Evolutionary conservation across 768 basidiomycete genomes (phyloP), one percentile per base, ranked within the genome.

Genomic region (Lepiota brunneoincarnata): DNA sequence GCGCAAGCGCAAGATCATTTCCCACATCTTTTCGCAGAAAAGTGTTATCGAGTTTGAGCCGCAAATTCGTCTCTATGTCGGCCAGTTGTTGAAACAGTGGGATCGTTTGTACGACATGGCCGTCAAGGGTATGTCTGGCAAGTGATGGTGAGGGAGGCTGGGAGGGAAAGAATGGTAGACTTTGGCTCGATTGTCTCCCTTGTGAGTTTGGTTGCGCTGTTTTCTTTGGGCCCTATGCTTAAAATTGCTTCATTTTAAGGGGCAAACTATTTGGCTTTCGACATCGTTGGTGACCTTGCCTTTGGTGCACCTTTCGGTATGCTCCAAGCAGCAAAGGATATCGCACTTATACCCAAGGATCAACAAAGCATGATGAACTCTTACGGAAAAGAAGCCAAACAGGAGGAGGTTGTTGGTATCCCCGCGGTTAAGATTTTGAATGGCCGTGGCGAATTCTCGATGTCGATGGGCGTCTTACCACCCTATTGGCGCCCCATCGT

Each of bases 221-320:
- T 21, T 37, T 34, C 47, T 42, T 15, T 24, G 14, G 7, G n/a
- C 46, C n/a, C 55, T 59, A 15, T 63, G 56, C 54, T 55, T 44
- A 40, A 20, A 37, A 5, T 49, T 15, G 23, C 34, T 2, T 10
- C 40, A 6, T 31, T 14, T 46, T 48, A 34, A 80, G 79, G 80
- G 79, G 69, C 67, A 18, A 80, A 81, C 59, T 82, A 80, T 58
- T 75, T 82, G 15, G 76, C 77, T 4, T 82, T 82, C 59, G 80
- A 81, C 67, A 91, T 93, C 61, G 89, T 93, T 40, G 91, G 89
- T 67, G 90, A 93, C 66, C 78, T 93, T 12, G 88, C 91, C 0
- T 94, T 94, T 61, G 93, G 93, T 1, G 81, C 82, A 1, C 89
- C 93, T 0, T 96, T 96, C 61, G 91, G 91, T 15, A 96, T 96